Evolutionary conservation across 1,284 basidiomycete genomes (phyloP).

Genomic region (Papiliotrema flavescens): DNA sequence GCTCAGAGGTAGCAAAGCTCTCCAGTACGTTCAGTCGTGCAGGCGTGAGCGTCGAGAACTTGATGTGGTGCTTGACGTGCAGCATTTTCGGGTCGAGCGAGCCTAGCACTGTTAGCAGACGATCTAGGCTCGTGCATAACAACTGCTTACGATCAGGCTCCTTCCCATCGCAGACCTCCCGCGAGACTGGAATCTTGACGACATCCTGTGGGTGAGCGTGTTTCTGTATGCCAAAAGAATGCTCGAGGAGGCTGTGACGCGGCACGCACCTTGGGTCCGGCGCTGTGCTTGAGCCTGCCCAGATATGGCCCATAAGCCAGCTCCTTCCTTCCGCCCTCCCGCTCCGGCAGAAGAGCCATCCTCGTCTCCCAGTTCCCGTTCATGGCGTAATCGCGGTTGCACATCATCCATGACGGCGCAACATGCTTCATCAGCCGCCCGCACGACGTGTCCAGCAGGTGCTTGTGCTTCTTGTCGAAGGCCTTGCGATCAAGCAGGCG

Average conservation of each 20-base stretch:
- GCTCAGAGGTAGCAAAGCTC: background rate
- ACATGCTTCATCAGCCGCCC: conserved; percentile 3
- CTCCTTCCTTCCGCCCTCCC: conserved; percentile 9
- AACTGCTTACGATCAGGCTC: conserved; percentile 1
- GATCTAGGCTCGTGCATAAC: background rate
- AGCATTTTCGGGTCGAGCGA: conserved; percentile 10
- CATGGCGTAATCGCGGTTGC: conserved; percentile 5
- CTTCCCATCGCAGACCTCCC: conserved; percentile 6
- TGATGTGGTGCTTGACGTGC: conserved; percentile 12
- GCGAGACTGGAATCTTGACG: conserved; percentile 9
- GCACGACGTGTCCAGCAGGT: conserved; percentile 12
- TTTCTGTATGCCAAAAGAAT: background rate
- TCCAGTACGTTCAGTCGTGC: conserved; percentile 12
- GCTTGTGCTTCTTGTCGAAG: conserved; percentile 19
- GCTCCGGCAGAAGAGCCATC: conserved; percentile 2
- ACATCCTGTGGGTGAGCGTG: conserved; percentile 6
- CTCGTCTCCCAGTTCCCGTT: conserved; percentile 21
- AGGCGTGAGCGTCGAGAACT: conserved; percentile 18
- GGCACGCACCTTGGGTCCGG: conserved; percentile 18
- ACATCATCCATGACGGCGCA: conserved; percentile 10
- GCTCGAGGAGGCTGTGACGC: no score
- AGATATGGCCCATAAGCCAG: conserved; percentile 20
- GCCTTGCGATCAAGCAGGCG: conserved; percentile 11
- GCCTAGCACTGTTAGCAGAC: background rate
- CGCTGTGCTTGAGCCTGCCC: conserved; percentile 8